These are phyloP conservation scores for Peronospora farinosa DNA, from an alignment of 352 stramenopile species.

Conservation along the genomic window DNA sequence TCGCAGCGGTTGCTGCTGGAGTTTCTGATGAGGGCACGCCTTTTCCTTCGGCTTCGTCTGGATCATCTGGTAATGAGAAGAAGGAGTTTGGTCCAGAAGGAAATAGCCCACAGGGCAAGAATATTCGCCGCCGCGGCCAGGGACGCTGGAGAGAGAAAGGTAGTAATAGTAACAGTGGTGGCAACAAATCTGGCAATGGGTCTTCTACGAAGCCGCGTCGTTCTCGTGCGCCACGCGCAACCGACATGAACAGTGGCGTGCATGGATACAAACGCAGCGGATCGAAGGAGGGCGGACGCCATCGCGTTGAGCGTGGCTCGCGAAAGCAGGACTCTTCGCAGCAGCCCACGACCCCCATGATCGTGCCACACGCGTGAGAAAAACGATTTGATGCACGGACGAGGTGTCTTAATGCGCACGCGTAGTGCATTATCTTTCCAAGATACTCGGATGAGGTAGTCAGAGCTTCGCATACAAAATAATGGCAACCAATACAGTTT, in stretches of 20 bases:
- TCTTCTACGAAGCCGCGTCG: slow-evolving; percentile 31
- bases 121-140: slow-evolving; percentile 34
- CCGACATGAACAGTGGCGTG: slow-evolving; percentile 21
- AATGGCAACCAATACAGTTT: too few species aligned
- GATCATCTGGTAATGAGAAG: slow-evolving; percentile 22
- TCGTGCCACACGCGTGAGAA: slow-evolving; percentile 31
- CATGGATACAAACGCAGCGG: slow-evolving; percentile 20
- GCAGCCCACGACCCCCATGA: slow-evolving; percentile 21
- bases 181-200: slow-evolving; percentile 27
- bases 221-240: slow-evolving; percentile 25
- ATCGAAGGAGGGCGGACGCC: slow-evolving; percentile 36
- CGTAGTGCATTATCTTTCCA: not conserved
- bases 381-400: slow-evolving; percentile 4
- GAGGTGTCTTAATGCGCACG: not conserved
- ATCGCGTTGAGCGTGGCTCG: slow-evolving; percentile 32
- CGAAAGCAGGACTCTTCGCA: slow-evolving; percentile 34
- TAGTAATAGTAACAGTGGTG: slow-evolving; percentile 32
- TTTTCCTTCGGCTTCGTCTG: slow-evolving; percentile 22
- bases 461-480: too few species aligned
- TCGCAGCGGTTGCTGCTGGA: slow-evolving; percentile 35
- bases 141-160: slow-evolving; percentile 32
- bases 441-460: not conserved
- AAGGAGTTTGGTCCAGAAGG: slow-evolving; percentile 12
- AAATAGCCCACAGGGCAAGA: slow-evolving; percentile 24
- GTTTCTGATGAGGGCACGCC: slow-evolving; percentile 17